Evolutionary conservation across 208 protist genomes (phyloP), one percentile per base, ranked within the genome.

Genomic region (Blastocrithidia nonstop): DNA sequence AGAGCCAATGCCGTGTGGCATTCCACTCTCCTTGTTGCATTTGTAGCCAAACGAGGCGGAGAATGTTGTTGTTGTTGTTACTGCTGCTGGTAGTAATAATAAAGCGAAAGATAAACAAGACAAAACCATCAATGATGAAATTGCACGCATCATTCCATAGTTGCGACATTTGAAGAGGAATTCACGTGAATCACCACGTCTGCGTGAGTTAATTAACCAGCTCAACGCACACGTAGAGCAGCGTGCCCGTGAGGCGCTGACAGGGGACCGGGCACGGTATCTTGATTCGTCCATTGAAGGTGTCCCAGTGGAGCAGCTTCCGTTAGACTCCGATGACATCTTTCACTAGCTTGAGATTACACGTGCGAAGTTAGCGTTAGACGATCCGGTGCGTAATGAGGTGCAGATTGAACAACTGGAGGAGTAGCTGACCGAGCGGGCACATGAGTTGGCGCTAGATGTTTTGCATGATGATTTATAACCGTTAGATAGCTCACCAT

Each of bases 321-420:
- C 76, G 6, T 60, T 87, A 8, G 71, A 79, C 50, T 61, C 52
- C 13, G 77, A 87, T 47, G 54, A 50, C 26, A 58, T 68, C 36
- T 87, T 75, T 55, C 59, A 44, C 42, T 68, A 54, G 4, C 51
- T 87, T 17, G 77, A 87, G 60, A 50, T 63, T 19, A 69, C 75
- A 53, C 76, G 76, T 15, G 69, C 57, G 31, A 74, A 76, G 44
- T 61, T 77, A 43, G 71, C 71, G 65, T 60, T 82, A 33, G 27
- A 54, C 35, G 71, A 79, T 45, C 64, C 65, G 2, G 52, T 43
- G 5, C 44, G 47, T 24, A 75, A 85, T 45, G 63, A 61, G 1
- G 60, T 49, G 31, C 47, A 68, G 39, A 80, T 85, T 41, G 66
- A 70, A 41, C 69, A 76, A 11, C 27, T 83, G 1, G 56, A 74